These are phyloP conservation scores for Candida montana DNA, from an alignment of 805 yeast species.

Conservation along the genomic window DNA sequence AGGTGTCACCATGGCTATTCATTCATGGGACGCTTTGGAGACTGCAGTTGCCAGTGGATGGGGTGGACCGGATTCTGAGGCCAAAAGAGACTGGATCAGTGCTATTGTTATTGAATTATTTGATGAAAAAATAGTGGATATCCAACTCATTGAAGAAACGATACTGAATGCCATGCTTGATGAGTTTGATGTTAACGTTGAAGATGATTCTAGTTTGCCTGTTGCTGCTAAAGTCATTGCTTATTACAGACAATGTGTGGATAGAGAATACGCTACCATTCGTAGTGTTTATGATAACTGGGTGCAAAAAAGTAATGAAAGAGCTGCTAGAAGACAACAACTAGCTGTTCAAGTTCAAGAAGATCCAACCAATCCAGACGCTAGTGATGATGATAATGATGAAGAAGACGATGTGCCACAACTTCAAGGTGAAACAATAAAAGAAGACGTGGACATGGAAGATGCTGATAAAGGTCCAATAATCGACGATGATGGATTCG, in stretches of 20 bases:
- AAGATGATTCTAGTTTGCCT: constrained; percentile 80
- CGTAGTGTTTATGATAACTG: constrained; percentile 58
- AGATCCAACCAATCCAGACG: constrained; percentile 62
- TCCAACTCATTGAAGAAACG: constrained; percentile 77
- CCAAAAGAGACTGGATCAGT: constrained; percentile 92
- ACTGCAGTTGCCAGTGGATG: constrained; percentile 88
- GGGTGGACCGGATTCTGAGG: constrained; percentile 93
- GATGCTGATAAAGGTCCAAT: constrained; percentile 49
- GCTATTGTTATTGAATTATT: constrained; percentile 80
- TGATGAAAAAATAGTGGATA: constrained; percentile 60
- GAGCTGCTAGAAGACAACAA: constrained; percentile 23
- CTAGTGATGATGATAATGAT: constrained; percentile 45
- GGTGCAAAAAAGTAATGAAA: constrained; percentile 44
- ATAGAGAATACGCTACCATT: constrained; percentile 46
- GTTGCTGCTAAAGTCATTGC: constrained; percentile 64
- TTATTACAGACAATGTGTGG: constrained; percentile 58
- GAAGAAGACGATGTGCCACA: constrained; percentile 35
- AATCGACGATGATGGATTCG: constrained; percentile 93
- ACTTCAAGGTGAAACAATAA: constrained; percentile 19
- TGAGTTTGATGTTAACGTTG: constrained; percentile 85
- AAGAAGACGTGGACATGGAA: constrained; percentile 34
- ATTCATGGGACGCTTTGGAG: constrained; percentile 81
- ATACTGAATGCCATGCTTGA: constrained; percentile 87
- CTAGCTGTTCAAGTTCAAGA: constrained; percentile 42
- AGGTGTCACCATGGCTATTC: constrained; percentile 88